Conservation (phyloP, 371 early-diverging fungal species). For the Mucor mucedo region DNA sequence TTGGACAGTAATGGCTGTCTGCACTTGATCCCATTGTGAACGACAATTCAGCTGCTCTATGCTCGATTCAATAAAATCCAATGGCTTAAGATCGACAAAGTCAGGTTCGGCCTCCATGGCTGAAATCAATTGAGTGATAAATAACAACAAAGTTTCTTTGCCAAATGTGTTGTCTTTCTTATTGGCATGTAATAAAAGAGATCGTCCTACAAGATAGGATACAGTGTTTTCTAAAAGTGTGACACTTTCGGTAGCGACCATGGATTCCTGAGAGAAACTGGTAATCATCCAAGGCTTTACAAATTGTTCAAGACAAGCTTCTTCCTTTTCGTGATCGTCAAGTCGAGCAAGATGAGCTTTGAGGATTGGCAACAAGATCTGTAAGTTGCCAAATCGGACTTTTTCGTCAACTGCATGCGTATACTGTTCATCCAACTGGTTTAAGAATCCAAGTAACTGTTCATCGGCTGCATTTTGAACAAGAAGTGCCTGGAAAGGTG, state of each 20-base stretch:
- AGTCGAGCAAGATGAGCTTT: slow-evolving; percentile 40
- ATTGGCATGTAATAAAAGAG: slow-evolving; percentile 17
- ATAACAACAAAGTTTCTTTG: slow-evolving; percentile 17
- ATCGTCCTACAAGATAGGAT: slow-evolving; percentile 36
- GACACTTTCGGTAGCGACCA: slow-evolving; percentile 49
- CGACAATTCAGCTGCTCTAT: slow-evolving; percentile 7
- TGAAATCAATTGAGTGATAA: slow-evolving; percentile 36
- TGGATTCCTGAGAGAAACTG: slow-evolving; percentile 44
- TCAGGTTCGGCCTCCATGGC: slow-evolving; percentile 49
- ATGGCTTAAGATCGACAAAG: slow-evolving; percentile 51
- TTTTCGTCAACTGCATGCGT: slow-evolving; percentile 40
- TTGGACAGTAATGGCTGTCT: neutral
- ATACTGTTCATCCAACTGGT: slow-evolving; percentile 42
- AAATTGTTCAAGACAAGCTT: slow-evolving; percentile 26
- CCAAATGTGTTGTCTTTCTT: slow-evolving; percentile 23
- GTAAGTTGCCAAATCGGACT: slow-evolving; percentile 47
- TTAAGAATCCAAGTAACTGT: slow-evolving; percentile 36
- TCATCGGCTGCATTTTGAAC: slow-evolving; percentile 37
- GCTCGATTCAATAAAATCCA: slow-evolving; percentile 31
- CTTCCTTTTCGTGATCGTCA: slow-evolving; percentile 23
- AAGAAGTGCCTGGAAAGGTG: slow-evolving; percentile 44
- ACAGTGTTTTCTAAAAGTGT: slow-evolving; percentile 32
- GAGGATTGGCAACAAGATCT: slow-evolving; percentile 47
- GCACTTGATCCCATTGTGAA: slow-evolving; percentile 22
- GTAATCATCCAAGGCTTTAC: slow-evolving; percentile 35